Percentiles rank a stretch among this genome's conserved stretches.
Conservation (phyloP, 2,329 filamentous ascomycete genomes). For the Aureobasidium lini region DNA sequence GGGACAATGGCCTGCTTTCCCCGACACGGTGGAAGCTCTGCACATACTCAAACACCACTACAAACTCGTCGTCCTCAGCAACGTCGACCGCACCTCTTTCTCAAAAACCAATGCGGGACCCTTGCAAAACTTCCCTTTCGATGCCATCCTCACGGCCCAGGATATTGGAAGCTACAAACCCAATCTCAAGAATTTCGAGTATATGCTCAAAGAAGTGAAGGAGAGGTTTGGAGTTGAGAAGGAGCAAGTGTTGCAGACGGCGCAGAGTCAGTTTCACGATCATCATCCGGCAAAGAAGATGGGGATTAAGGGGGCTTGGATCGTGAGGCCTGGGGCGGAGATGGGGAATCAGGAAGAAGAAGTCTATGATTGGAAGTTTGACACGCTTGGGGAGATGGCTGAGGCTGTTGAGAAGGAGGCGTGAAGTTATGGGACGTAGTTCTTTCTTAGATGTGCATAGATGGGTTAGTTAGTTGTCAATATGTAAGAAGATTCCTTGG, state of each 20-base stretch:
- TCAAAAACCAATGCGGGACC: constrained; percentile 40
- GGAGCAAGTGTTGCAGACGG: constrained; percentile 56
- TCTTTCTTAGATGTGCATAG: background rate
- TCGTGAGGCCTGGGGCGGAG: constrained; percentile 44
- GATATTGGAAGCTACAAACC: constrained; percentile 68
- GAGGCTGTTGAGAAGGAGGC: constrained; percentile 41
- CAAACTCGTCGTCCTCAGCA: constrained; percentile 55
- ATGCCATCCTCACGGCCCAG: constrained; percentile 61
- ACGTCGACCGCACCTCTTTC: constrained; percentile 51
- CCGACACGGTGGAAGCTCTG: constrained; percentile 50
- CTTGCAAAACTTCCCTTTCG: constrained; percentile 50
- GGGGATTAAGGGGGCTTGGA: constrained; percentile 58
- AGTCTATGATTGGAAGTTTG: constrained; percentile 50
- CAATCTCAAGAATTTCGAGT: constrained; percentile 54
- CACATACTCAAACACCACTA: constrained; percentile 42
- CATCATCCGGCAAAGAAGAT: constrained; percentile 57
- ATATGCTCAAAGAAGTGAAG: constrained; percentile 50
- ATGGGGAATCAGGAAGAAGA: constrained; percentile 39
- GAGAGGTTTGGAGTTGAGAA: constrained; percentile 50
- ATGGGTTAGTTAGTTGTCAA: background rate
- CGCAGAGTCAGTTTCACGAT: constrained; percentile 60
- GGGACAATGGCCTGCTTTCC: constrained; percentile 49
- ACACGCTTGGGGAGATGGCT: constrained; percentile 54
- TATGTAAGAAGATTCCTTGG: background rate
- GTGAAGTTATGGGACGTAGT: background rate